phyloP scores from a whole-genome alignment of 441 rosid genomes.

The Adansonia madagascariensis region DNA sequence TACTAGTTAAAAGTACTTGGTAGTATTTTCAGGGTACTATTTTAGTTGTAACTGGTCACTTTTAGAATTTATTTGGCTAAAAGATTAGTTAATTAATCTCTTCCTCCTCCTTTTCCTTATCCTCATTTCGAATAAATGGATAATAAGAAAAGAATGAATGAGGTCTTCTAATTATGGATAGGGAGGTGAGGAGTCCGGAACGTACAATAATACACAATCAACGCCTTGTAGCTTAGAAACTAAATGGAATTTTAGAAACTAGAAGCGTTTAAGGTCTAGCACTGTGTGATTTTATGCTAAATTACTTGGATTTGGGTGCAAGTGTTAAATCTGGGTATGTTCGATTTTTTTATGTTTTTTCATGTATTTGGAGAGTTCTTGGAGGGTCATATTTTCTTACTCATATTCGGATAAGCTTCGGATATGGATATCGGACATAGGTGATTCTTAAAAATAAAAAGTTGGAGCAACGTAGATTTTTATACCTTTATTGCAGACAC shows the following conservation, averaged over 20 bases:
- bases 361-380: too few relatives aligned
- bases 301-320: too few relatives aligned
- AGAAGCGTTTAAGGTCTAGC: neutral
- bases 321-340: too few relatives aligned
- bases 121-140: neutral
- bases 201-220: neutral
- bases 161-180: neutral
- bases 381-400: too few relatives aligned
- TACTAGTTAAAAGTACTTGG: constrained; percentile 3
- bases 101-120: neutral
- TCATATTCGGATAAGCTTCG: too few relatives aligned
- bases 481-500: neutral
- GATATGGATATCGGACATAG: too few relatives aligned
- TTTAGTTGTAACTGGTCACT: neutral
- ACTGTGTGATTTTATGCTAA: neutral
- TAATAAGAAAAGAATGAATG: neutral
- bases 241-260: too few relatives aligned
- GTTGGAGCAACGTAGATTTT: too few relatives aligned
- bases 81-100: neutral
- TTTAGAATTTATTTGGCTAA: neutral
- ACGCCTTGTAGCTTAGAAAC: neutral
- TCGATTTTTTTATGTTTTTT: too few relatives aligned
- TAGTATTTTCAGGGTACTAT: neutral
- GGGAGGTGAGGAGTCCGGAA: neutral
- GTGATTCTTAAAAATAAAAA: too few relatives aligned